These are phyloP conservation scores for Plasmopara viticola DNA, from an alignment of 352 stramenopile genomes.

Conservation along the genomic window DNA sequence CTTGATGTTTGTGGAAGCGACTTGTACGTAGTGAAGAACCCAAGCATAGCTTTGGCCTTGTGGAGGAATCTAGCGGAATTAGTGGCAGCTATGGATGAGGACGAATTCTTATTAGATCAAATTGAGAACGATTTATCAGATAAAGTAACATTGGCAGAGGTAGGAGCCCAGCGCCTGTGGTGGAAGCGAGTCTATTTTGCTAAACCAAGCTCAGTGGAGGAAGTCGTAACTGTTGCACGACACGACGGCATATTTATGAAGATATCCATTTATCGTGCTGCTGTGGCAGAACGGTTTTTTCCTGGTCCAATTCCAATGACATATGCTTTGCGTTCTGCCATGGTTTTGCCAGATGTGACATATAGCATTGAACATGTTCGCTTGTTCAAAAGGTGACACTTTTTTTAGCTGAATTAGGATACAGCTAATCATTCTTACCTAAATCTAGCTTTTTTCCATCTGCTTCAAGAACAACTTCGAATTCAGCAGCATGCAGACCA, in stretches of 20 bases:
- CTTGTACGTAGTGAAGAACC: conserved; percentile 35
- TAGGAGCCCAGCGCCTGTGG: conserved; percentile 33
- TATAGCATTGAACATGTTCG: conserved; percentile 28
- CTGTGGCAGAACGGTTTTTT: conserved; percentile 38
- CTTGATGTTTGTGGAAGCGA: conserved; percentile 57
- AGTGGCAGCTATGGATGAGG: conserved; percentile 39
- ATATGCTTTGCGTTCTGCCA: conserved; percentile 20
- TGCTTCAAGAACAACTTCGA: background rate
- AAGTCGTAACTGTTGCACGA: conserved; percentile 25
- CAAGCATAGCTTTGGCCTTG: conserved; percentile 25
- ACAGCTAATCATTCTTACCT: conserved; percentile 8
- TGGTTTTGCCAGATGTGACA: conserved; percentile 13
- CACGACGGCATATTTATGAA: conserved; percentile 25
- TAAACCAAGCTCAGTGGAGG: conserved; percentile 23
- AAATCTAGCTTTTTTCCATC: conserved; percentile 27
- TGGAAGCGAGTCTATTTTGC: conserved; percentile 63
- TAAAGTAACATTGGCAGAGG: conserved; percentile 25
- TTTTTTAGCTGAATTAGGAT: conserved; percentile 1
- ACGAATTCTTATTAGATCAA: conserved; percentile 33
- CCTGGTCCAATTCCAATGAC: conserved; percentile 18
- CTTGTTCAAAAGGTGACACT: conserved; percentile 41
- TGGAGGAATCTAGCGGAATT: conserved; percentile 55
- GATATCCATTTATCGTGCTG: conserved; percentile 40
- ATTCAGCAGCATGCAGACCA: background rate
- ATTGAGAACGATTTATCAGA: conserved; percentile 4